Base-by-base conservation (phyloP, 2,329 filamentous ascomycete species). In the Phialophora tarda region DNA sequence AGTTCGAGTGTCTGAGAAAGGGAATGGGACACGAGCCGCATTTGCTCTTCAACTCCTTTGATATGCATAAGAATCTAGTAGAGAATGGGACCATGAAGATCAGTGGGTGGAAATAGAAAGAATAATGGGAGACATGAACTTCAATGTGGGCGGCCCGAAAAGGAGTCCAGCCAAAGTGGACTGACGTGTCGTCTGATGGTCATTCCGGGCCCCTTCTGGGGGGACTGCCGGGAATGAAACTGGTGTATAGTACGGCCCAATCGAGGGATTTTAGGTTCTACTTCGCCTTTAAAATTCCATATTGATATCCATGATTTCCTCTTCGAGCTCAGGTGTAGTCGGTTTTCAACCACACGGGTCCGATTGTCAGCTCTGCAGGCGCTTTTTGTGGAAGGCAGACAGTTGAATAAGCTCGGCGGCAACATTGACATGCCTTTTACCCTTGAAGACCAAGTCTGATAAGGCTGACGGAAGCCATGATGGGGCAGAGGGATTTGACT, bases 31-130 rank as follows among this genome's bases (percentile, higher is more conserved):
- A 96, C 79, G 91, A 96, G 84, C 93, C 93, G 28, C 92, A 96
- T 78, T 80, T 96, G 76, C 82, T 96, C 69, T 96, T 89, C 85
- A 91, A 96, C 80, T 84, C 85, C 55, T 96, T 96, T 77, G 91
- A 96, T 78, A 91, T 96, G 88, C 93, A 96, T 81, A 89, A 89
- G 84, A 91, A 92, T 70, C 79, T 96, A 67, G 81, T 87, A 65
- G 89, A 93, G 82, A 86, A 94, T 77, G 92, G 92, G 26, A 95
- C 91, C 73, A 96, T 96, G 92, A 93, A 93, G 88, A 85, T 93
- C 71, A 84, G 85, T 74, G 86, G 82, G 70, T 92, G 89, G 88
- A 68, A 67, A 67, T 67, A 64, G 59, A 55, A 50, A 34, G n/a
- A 38, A 76, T 77, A 34, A 8, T 44, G 28, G 48, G 34, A 62